Conservation (phyloP, 345 rosid genomes). For the Camelina neglecta region DNA sequence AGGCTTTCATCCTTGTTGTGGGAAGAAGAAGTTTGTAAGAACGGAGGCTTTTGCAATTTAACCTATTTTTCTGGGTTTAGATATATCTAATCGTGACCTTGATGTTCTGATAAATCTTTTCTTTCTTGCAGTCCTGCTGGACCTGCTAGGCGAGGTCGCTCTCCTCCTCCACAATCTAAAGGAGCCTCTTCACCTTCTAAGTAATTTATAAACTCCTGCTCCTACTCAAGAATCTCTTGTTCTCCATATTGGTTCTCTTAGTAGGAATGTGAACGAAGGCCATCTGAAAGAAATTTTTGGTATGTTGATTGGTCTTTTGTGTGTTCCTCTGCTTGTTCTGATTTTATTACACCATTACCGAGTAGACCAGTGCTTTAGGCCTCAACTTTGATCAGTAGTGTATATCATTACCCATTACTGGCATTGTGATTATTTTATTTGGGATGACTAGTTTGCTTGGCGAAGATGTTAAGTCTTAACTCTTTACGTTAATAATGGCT, state of each 20-base stretch:
- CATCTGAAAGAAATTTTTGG: conserved; percentile 94
- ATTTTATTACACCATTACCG: conserved; percentile 6
- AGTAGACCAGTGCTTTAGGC: background rate
- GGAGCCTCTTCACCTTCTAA: conserved; percentile 73
- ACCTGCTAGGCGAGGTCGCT: conserved; percentile 66
- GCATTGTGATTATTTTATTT: conserved; percentile 1
- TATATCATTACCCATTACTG: background rate
- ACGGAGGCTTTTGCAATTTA: too few relatives aligned
- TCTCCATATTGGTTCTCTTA: conserved; percentile 82
- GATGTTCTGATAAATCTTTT: conserved; percentile 11
- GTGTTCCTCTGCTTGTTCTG: too few relatives aligned
- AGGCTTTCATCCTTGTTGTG: conserved; percentile 2
- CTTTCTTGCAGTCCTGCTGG: conserved; percentile 49
- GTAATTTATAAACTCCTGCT: conserved; percentile 42
- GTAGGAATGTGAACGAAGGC: conserved; percentile 88
- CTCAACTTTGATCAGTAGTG: conserved; percentile 20
- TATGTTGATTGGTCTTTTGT: conserved; percentile 42
- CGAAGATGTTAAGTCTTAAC: background rate
- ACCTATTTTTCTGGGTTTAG: too few relatives aligned
- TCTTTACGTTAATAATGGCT: conserved; percentile 26
- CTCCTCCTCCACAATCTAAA: conserved; percentile 68
- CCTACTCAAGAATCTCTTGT: conserved; percentile 76
- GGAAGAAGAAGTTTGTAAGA: background rate
- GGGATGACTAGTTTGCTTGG: background rate
- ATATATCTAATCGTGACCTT: too few relatives aligned